Evolutionary conservation across 345 rosid genomes (phyloP), one percentile per base, ranked within the genome.

Genomic region (Hibiscus mutabilis): DNA sequence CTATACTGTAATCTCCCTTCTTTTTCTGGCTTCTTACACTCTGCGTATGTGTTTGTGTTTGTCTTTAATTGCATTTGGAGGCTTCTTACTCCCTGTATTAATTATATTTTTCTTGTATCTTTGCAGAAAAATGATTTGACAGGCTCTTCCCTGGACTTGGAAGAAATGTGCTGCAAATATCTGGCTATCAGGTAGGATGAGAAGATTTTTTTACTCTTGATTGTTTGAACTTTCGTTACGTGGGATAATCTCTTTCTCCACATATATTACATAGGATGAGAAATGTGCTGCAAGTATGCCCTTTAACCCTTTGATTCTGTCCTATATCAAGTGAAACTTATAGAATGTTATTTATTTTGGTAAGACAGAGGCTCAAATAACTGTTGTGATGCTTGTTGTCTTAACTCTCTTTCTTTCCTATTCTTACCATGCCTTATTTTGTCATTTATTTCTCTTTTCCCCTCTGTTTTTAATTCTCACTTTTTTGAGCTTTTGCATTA

Each of bases 91-190:
- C 8, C 59, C 12, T 21, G 6, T 64, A 18, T 12, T 46, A 31
- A 58, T 66, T 15, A 19, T 19, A 11, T 33, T 3, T 16, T 51
- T 24, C 7, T 37, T 40, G 4, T 64, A 16, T 60, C 22, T 66
- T 55, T 83, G 74, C 84, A 91, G 98, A 79, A 86, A 76, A 82
- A 76, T 79, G 89, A 73, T 31, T 60, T 76, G 70, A 66, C 44
- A 42, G 75, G 4, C 59, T 51, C 78, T 22, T 76, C 80, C 15
- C 77, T 81, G 64, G 87, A 84, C 77, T 76, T 91, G 80, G 96
- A 88, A 68, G 89, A 84, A 69, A 65, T 91, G 42, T 89, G 56
- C 79, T 51, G 71, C 83, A 71, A 83, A 69, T 85, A 77, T 76
- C 59, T 87, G 71, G 84, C 85, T 55, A 80, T 74, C 61, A 27